phyloP scores from a whole-genome alignment of 805 yeast genomes.

The Suhomyces faveliae region DNA sequence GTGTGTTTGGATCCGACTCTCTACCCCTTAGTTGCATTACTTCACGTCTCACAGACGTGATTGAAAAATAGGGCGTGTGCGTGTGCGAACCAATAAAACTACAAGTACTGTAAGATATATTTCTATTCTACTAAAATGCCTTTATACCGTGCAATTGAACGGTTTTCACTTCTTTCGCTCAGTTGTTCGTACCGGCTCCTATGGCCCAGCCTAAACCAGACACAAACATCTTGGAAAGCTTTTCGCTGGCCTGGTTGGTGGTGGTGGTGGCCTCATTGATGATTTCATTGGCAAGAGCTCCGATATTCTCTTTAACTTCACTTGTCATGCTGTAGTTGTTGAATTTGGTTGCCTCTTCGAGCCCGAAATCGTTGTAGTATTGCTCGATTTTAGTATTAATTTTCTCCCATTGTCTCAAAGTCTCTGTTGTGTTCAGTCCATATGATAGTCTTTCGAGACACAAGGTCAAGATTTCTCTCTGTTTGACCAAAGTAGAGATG shows the following conservation, averaged over 20 bases:
- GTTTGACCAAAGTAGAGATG: slow-evolving; percentile 39
- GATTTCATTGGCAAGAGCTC: slow-evolving; percentile 25
- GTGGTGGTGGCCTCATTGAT: slow-evolving; percentile 31
- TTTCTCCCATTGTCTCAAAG: slow-evolving; percentile 63
- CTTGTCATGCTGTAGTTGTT: slow-evolving; percentile 8
- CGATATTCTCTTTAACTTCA: slow-evolving; percentile 19
- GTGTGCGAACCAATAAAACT: not conserved
- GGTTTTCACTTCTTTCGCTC: no score
- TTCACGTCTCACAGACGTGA: not conserved
- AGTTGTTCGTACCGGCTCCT: slow-evolving; percentile 51
- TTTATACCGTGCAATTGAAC: no score
- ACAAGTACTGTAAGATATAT: not conserved
- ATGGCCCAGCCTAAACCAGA: slow-evolving; percentile 65
- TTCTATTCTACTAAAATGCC: no score
- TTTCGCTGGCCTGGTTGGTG: slow-evolving; percentile 41
- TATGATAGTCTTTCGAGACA: slow-evolving; percentile 40
- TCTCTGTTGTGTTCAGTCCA: slow-evolving; percentile 49
- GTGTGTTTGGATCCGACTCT: not conserved
- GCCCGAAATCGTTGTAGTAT: slow-evolving; percentile 10
- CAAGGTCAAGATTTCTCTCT: slow-evolving; percentile 53
- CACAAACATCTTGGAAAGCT: slow-evolving; percentile 49
- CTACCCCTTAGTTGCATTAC: not conserved
- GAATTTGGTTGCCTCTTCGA: slow-evolving; percentile 4
- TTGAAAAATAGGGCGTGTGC: not conserved
- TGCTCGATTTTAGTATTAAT: slow-evolving; percentile 38